phyloP scores from a whole-genome alignment of 2,329 filamentous ascomycete species.

The Colletotrichum trifolii region DNA sequence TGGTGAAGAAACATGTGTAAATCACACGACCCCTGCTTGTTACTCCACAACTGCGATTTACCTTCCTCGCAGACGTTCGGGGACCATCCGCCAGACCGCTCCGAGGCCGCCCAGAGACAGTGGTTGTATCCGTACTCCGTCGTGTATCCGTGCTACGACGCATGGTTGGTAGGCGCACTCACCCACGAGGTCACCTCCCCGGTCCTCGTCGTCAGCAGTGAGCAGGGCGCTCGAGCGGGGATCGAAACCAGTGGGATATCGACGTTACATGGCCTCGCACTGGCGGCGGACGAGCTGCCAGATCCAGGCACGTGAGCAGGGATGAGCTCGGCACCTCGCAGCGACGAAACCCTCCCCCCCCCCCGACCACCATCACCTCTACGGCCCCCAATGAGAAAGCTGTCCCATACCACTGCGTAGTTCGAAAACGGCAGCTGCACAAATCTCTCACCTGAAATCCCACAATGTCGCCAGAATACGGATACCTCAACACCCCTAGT shows the following conservation, averaged over 20 bases:
- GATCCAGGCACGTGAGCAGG: slow-evolving; percentile 28
- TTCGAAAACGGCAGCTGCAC: slow-evolving; percentile 9
- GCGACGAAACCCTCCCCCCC: neutral
- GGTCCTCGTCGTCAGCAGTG: slow-evolving; percentile 1
- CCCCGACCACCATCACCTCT: neutral
- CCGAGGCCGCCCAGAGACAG: too few relatives aligned
- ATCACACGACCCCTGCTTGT: neutral
- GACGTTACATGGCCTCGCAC: slow-evolving; percentile 31
- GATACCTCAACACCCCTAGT: too few relatives aligned
- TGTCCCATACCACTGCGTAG: neutral
- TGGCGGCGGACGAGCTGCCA: slow-evolving; percentile 33
- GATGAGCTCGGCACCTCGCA: slow-evolving; percentile 27
- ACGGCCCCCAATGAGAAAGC: slow-evolving; percentile 19
- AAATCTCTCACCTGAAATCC: neutral
- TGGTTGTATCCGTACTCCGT: too few relatives aligned
- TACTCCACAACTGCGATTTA: slow-evolving; percentile 12
- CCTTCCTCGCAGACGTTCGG: neutral
- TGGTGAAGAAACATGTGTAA: too few relatives aligned
- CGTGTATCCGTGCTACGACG: too few relatives aligned
- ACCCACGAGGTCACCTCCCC: slow-evolving; percentile 5
- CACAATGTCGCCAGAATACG: slow-evolving; percentile 4
- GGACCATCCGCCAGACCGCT: slow-evolving; percentile 12
- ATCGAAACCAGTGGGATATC: slow-evolving; percentile 11
- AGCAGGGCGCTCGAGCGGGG: slow-evolving; percentile 15
- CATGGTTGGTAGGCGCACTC: too few relatives aligned